phyloP scores from a whole-genome alignment of 495 filamentous ascomycete species.

The Daldinia loculata region DNA sequence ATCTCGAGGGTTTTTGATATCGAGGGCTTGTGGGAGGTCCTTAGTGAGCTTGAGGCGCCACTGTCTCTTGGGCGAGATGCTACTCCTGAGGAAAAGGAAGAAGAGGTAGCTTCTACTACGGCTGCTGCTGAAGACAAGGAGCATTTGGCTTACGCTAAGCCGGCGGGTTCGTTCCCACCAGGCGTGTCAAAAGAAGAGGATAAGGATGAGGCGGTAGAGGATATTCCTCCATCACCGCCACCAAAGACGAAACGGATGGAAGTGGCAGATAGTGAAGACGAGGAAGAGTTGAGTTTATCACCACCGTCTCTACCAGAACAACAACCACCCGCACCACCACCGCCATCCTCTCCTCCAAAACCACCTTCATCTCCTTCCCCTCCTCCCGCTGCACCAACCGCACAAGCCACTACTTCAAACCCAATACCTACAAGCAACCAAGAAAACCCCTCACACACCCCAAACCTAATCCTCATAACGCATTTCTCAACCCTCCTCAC shows the following conservation, averaged over 20 bases:
- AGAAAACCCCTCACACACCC: constrained; percentile 16
- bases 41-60: constrained; percentile 54
- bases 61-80: neutral
- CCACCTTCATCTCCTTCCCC: neutral
- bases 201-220: neutral
- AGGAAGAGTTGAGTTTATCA: constrained; percentile 31
- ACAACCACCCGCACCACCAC: neutral
- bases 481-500: constrained; percentile 53
- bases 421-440: neutral
- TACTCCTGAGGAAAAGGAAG: neutral
- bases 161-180: neutral
- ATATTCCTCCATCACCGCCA: neutral
- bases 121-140: neutral
- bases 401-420: neutral
- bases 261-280: constrained; percentile 51
- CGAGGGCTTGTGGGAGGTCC: constrained; percentile 64
- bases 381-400: neutral
- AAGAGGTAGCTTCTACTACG: neutral
- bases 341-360: neutral
- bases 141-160: neutral
- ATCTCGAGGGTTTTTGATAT: constrained; percentile 69
- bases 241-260: constrained; percentile 18
- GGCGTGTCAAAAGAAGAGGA: neutral
- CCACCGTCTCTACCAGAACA: constrained; percentile 15
- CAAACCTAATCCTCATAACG: constrained; percentile 55